phyloP scores from a whole-genome alignment of 179 eudicot genomes.

The Gypsophila paniculata region DNA sequence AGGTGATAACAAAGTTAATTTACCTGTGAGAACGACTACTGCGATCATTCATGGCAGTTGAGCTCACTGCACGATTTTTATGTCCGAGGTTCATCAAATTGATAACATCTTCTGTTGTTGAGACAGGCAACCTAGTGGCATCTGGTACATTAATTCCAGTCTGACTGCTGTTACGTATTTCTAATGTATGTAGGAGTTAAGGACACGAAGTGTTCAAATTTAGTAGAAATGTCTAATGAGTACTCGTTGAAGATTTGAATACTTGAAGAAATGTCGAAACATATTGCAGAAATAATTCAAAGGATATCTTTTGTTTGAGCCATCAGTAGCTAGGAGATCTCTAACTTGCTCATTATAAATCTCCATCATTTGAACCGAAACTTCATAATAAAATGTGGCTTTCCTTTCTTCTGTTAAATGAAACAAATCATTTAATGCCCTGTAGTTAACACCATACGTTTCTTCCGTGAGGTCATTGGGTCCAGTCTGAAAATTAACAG shows the following conservation, averaged over 20 bases:
- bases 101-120: constrained; percentile 78
- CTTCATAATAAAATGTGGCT: constrained; percentile 68
- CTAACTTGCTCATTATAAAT: constrained; percentile 97
- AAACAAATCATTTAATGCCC: constrained; percentile 84
- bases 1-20: not conserved
- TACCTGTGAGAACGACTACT: constrained; percentile 99
- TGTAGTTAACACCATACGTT: constrained; percentile 81
- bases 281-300: constrained; percentile 14
- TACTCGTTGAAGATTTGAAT: not conserved
- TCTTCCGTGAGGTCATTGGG: constrained; percentile 75
- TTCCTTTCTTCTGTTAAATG: constrained; percentile 67
- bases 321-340: constrained; percentile 88
- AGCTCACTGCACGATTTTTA: constrained; percentile 82
- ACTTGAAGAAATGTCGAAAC: not conserved
- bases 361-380: constrained; percentile 98
- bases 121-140: constrained; percentile 75
- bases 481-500: constrained; percentile 55
- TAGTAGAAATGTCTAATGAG: not conserved
- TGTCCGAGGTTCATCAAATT: constrained; percentile 81
- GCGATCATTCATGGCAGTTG: constrained; percentile 97
- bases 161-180: constrained; percentile 80
- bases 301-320: constrained; percentile 93
- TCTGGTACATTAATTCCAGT: constrained; percentile 91
- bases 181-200: constrained; percentile 72
- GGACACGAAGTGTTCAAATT: constrained; percentile 23